These are phyloP conservation scores for Ogataea haglerorum DNA, from an alignment of 805 yeast genomes.

Conservation along the genomic window DNA sequence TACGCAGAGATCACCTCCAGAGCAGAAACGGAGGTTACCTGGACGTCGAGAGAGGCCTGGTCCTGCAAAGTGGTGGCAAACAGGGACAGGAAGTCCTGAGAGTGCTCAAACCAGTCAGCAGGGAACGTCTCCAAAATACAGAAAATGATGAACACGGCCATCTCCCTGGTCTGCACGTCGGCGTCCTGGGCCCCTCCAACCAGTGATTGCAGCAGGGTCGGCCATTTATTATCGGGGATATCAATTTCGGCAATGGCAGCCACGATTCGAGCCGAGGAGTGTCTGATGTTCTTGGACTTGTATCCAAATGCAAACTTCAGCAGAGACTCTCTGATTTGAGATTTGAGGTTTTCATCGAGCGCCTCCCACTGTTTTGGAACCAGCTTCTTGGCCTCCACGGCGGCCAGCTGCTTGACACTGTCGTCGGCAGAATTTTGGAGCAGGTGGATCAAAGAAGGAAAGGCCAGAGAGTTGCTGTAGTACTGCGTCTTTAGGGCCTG, in stretches of 20 bases:
- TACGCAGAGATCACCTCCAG: conserved; percentile 67
- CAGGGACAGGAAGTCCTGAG: conserved; percentile 65
- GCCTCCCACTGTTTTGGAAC: conserved; percentile 67
- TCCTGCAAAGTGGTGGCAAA: conserved; percentile 65
- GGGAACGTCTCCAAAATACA: conserved; percentile 73
- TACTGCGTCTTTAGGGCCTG: conserved; percentile 67
- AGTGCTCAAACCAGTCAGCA: conserved; percentile 52
- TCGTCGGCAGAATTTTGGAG: conserved; percentile 66
- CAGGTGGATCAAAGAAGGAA: conserved; percentile 81
- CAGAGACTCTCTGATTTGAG: conserved; percentile 63
- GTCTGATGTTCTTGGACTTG: conserved; percentile 66
- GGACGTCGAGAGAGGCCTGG: conserved; percentile 63
- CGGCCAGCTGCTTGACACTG: conserved; percentile 85
- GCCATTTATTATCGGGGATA: conserved; percentile 66
- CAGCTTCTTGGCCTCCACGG: conserved; percentile 91
- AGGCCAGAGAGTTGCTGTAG: conserved; percentile 64
- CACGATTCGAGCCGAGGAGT: conserved; percentile 84
- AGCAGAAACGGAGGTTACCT: conserved; percentile 80
- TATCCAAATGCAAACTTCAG: conserved; percentile 66
- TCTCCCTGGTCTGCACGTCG: conserved; percentile 59
- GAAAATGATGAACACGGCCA: conserved; percentile 75
- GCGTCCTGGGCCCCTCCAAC: conserved; percentile 60
- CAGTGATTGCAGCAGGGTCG: conserved; percentile 67
- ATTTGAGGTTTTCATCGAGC: conserved; percentile 47
- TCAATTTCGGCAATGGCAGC: conserved; percentile 82